Conservation (phyloP, 129 eudicot species). For the Flaveria bidentis region DNA sequence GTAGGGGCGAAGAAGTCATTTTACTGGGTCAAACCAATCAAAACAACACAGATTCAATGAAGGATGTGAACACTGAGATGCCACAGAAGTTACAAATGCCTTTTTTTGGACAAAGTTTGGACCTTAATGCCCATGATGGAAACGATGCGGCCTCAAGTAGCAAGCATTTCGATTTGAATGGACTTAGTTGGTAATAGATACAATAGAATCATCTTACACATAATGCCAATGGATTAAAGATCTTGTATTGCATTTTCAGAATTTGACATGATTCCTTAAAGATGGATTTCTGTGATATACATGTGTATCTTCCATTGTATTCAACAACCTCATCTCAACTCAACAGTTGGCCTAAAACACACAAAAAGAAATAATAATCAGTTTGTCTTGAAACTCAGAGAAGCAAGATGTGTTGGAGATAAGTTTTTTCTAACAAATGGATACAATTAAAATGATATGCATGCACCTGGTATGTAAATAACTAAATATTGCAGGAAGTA, state of each 20-base stretch:
- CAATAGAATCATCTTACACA: constrained; percentile 4
- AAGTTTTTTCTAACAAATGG: no score
- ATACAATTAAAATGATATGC: no score
- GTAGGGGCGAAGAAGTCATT: constrained; percentile 33
- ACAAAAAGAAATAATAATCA: no score
- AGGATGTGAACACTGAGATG: constrained; percentile 42
- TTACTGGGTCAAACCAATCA: constrained; percentile 31
- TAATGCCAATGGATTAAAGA: constrained; percentile 18
- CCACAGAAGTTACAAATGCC: constrained; percentile 48
- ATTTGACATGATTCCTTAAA: background rate
- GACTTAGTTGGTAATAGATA: constrained; percentile 62
- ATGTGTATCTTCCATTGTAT: background rate
- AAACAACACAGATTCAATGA: constrained; percentile 31
- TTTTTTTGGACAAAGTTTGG: constrained; percentile 59
- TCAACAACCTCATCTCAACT: background rate
- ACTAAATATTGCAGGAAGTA: no score
- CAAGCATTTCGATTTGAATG: constrained; percentile 83
- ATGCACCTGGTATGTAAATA: no score
- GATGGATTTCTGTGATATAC: background rate
- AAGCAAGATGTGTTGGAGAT: no score
- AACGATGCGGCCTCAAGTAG: constrained; percentile 58
- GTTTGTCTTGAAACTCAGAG: no score
- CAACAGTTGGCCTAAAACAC: no score
- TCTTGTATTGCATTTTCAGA: constrained; percentile 36
- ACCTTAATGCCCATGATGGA: constrained; percentile 64